These are phyloP conservation scores for Artemisia tridentata DNA, from an alignment of 129 eudicot genomes.

Conservation along the genomic window DNA sequence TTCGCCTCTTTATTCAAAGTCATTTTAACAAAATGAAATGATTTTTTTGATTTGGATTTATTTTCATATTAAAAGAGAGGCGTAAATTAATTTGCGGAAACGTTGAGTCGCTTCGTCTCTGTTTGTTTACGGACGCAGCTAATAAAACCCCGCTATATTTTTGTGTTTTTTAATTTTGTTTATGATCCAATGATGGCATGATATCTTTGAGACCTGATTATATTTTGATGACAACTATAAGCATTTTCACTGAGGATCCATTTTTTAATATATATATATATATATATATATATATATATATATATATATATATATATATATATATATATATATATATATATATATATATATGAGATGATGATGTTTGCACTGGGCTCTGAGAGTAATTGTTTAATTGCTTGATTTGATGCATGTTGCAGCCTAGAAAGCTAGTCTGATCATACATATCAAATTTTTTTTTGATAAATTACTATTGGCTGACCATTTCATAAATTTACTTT, in stretches of 20 bases:
- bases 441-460: too few species aligned
- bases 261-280: not conserved
- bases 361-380: constrained; percentile 66
- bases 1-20: constrained; percentile 22
- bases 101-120: constrained; percentile 47
- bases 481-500: too few species aligned
- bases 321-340: too few species aligned
- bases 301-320: too few species aligned
- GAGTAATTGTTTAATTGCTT: constrained; percentile 34
- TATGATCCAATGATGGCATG: constrained; percentile 41
- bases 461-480: too few species aligned
- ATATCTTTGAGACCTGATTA: constrained; percentile 53
- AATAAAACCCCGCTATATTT: constrained; percentile 41
- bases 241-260: constrained; percentile 42
- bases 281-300: too few species aligned
- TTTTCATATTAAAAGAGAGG: constrained; percentile 18
- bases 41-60: not conserved
- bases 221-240: constrained; percentile 36
- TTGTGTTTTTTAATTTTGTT: not conserved
- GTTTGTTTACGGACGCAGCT: constrained; percentile 39
- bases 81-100: constrained; percentile 30
- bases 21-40: not conserved
- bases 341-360: constrained; percentile 35
- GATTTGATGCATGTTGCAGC: constrained; percentile 42
- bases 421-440: constrained; percentile 45